Evolutionary conservation across 176 grass and related monocot species (phyloP).

Genomic region (Chloris gayana): DNA sequence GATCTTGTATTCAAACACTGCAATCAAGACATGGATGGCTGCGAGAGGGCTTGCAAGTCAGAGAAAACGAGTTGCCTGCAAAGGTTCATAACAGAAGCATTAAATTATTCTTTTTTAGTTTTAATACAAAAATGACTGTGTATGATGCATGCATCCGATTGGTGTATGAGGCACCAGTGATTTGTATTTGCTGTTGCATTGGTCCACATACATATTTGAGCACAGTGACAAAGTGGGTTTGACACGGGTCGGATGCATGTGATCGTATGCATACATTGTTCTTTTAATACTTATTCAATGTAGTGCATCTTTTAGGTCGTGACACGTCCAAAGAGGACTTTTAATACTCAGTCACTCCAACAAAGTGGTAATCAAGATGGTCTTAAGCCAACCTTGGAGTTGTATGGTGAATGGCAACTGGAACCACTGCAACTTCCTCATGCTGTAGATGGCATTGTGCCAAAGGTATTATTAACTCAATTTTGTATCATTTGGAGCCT

Average conservation of each 20-base stretch:
- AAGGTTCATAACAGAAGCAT: constrained; percentile 60
- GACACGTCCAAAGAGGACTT: constrained; percentile 59
- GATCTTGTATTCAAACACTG: constrained; percentile 79
- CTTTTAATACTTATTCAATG: constrained; percentile 27
- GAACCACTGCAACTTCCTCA: constrained; percentile 75
- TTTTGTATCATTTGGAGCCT: constrained; percentile 23
- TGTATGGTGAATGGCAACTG: constrained; percentile 94
- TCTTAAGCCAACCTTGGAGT: constrained; percentile 56
- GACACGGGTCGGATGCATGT: neutral
- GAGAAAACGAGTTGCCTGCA: constrained; percentile 65
- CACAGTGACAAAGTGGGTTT: neutral
- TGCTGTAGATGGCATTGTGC: constrained; percentile 85
- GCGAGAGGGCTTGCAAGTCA: constrained; percentile 83
- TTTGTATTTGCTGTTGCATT: neutral
- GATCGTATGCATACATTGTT: neutral
- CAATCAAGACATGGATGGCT: constrained; percentile 92
- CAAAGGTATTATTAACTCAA: constrained; percentile 59
- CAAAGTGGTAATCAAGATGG: constrained; percentile 48
- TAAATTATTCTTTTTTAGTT: neutral
- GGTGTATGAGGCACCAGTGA: neutral
- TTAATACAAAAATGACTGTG: neutral
- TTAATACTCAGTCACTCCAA: constrained; percentile 53
- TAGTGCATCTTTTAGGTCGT: constrained; percentile 52
- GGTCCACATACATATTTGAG: too few relatives aligned
- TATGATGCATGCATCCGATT: neutral